Percentiles rank a stretch among this genome's conserved stretches.
These are phyloP conservation scores for Camelina neglecta DNA, from an alignment of 345 rosid species.

Conservation along the genomic window DNA sequence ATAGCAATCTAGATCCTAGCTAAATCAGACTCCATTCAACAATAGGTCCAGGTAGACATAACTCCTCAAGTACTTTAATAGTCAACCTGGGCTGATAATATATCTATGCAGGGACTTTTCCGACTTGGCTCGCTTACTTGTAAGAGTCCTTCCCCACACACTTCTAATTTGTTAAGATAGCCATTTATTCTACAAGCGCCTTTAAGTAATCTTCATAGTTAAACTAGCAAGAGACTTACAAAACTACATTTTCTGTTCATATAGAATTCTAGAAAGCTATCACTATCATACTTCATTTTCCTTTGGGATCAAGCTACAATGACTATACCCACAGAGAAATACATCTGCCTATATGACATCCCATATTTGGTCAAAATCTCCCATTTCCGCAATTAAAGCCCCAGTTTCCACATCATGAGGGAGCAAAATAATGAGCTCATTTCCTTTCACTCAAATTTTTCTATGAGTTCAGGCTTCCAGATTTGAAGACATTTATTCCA, in stretches of 20 bases:
- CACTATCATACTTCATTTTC: conserved; percentile 1
- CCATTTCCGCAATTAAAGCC: not conserved
- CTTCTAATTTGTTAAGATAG: conserved; percentile 16
- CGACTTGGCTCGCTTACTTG: not conserved
- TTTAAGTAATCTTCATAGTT: conserved; percentile 17
- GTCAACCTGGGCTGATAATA: conserved; percentile 14
- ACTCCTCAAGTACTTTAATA: conserved; percentile 11
- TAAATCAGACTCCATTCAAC: conserved; percentile 12
- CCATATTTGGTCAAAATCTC: conserved; percentile 13
- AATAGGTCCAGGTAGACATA: not conserved
- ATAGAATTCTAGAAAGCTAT: not conserved
- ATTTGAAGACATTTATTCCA: not conserved
- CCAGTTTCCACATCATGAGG: conserved; percentile 7
- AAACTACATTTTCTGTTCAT: not conserved
- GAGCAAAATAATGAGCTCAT: conserved; percentile 19
- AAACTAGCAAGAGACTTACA: conserved; percentile 6
- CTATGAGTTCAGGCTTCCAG: conserved; percentile 9
- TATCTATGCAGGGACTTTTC: conserved; percentile 12
- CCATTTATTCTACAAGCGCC: conserved; percentile 6
- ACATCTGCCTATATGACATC: not conserved
- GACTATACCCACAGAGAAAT: not conserved
- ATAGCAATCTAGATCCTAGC: conserved; percentile 26
- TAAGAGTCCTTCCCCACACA: conserved; percentile 25
- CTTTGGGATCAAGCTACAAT: not conserved
- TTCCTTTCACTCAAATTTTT: conserved; percentile 4